A percentile compares a stretch with the other conserved stretches of the same genome.
These are phyloP conservation scores for Naganishia antarctica DNA, from an alignment of 768 basidiomycete species.

Conservation along the genomic window DNA sequence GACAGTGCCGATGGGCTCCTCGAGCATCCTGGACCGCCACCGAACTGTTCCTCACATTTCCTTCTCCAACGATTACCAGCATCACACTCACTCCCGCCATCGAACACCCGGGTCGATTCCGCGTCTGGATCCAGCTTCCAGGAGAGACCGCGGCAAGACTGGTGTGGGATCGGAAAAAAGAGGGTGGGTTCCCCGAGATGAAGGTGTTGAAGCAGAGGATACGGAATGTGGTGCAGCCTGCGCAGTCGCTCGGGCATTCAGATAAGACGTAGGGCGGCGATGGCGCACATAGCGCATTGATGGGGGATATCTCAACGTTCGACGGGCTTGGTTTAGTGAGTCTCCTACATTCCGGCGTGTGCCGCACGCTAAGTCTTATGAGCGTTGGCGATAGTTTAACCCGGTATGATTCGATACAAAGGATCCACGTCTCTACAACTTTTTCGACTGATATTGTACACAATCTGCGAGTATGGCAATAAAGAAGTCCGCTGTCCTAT, in stretches of 20 bases:
- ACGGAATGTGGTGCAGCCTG: slow-evolving; percentile 75
- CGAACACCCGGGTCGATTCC: slow-evolving; percentile 83
- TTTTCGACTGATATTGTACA: too few relatives aligned
- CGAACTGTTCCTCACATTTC: slow-evolving; percentile 84
- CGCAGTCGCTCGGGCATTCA: slow-evolving; percentile 78
- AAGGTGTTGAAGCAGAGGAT: slow-evolving; percentile 76
- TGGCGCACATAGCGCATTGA: too few relatives aligned
- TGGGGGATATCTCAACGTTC: too few relatives aligned
- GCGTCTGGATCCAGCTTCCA: slow-evolving; percentile 67
- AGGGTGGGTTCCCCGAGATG: slow-evolving; percentile 87
- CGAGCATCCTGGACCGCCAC: slow-evolving; percentile 91
- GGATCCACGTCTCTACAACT: too few relatives aligned
- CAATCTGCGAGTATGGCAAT: too few relatives aligned
- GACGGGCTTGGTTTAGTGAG: too few relatives aligned
- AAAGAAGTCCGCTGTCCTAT: too few relatives aligned
- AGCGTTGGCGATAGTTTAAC: too few relatives aligned
- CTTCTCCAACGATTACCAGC: slow-evolving; percentile 64
- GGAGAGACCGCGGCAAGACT: slow-evolving; percentile 30
- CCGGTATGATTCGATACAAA: too few relatives aligned
- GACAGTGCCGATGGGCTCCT: slow-evolving; percentile 59
- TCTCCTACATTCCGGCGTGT: too few relatives aligned
- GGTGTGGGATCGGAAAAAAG: slow-evolving; percentile 84
- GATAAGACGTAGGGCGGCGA: slow-evolving; percentile 51
- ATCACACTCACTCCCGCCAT: slow-evolving; percentile 71
- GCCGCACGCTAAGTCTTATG: too few relatives aligned